These are phyloP conservation scores for Tricholoma terreum DNA, from an alignment of 768 basidiomycete species.

Conservation along the genomic window DNA sequence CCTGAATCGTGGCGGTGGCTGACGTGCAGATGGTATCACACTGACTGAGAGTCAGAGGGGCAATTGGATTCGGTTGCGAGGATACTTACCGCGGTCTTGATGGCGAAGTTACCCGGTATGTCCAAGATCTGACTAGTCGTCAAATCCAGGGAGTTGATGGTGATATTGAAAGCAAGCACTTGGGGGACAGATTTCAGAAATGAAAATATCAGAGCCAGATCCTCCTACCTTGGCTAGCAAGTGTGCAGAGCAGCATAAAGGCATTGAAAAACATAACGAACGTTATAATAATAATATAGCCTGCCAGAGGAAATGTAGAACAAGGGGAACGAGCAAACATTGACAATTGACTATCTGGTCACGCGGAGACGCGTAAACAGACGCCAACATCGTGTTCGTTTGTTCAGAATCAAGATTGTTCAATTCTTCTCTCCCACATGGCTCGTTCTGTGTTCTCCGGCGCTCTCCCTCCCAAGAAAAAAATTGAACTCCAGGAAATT, in stretches of 20 bases:
- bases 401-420: conserved; percentile 4
- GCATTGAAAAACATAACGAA: conserved; percentile 25
- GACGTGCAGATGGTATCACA: conserved; percentile 31
- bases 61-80: conserved; percentile 16
- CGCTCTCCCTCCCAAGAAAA: conserved; percentile 62
- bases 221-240: conserved; percentile 59
- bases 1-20: conserved; percentile 26
- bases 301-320: conserved; percentile 8
- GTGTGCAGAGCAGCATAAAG: conserved; percentile 36
- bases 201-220: neutral
- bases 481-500: conserved; percentile 62
- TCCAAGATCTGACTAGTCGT: conserved; percentile 43
- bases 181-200: neutral
- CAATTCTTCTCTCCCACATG: conserved; percentile 31
- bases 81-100: conserved; percentile 29
- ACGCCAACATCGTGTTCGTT: conserved; percentile 17
- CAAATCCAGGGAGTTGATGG: conserved; percentile 37
- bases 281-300: conserved; percentile 4
- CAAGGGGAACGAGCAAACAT: neutral
- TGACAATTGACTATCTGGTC: too few relatives aligned
- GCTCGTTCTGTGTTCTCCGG: conserved; percentile 46
- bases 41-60: conserved; percentile 30
- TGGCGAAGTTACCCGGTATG: conserved; percentile 28
- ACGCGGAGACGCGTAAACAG: conserved; percentile 32
- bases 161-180: conserved; percentile 50